Evolutionary conservation across 805 yeast genomes (phyloP).

Genomic region (Nakazawaea populi): DNA sequence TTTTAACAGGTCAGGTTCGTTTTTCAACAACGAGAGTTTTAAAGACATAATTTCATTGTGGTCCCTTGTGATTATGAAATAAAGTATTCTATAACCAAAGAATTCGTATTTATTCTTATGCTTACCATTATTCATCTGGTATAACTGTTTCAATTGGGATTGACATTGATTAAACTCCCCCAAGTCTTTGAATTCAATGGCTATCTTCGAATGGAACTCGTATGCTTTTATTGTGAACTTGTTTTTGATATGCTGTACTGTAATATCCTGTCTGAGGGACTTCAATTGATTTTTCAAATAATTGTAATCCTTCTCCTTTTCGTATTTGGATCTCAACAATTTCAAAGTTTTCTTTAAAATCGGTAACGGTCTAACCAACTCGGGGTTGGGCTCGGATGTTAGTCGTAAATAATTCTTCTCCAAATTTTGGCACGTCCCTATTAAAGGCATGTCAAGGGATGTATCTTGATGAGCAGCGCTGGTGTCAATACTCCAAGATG

Average conservation of each 20-base stretch:
- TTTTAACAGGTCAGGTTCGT: conserved; percentile 6
- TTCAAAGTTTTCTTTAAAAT: conserved; percentile 55
- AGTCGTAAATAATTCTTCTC: conserved; percentile 80
- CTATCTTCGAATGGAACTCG: conserved; percentile 82
- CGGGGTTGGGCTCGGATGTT: conserved; percentile 90
- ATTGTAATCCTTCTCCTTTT: conserved; percentile 49
- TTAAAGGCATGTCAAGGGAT: conserved; percentile 20
- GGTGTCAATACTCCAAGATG: too few relatives aligned
- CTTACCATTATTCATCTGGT: conserved; percentile 27
- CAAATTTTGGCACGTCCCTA: conserved; percentile 60
- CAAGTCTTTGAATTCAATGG: conserved; percentile 74
- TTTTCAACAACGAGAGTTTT: conserved; percentile 18
- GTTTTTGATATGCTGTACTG: conserved; percentile 82
- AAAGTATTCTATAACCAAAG: conserved; percentile 64
- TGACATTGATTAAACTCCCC: conserved; percentile 97
- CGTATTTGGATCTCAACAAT: conserved; percentile 47
- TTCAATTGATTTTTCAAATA: conserved; percentile 88
- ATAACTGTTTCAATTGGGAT: conserved; percentile 66
- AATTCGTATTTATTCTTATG: conserved; percentile 51
- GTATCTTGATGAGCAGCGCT: neutral
- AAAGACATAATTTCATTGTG: conserved; percentile 46
- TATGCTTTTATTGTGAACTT: conserved; percentile 75
- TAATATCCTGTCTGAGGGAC: conserved; percentile 87
- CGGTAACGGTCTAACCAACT: conserved; percentile 66
- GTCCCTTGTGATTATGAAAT: conserved; percentile 70